Conservation (phyloP, 306 rosid species). For the Carpinus viminea region DNA sequence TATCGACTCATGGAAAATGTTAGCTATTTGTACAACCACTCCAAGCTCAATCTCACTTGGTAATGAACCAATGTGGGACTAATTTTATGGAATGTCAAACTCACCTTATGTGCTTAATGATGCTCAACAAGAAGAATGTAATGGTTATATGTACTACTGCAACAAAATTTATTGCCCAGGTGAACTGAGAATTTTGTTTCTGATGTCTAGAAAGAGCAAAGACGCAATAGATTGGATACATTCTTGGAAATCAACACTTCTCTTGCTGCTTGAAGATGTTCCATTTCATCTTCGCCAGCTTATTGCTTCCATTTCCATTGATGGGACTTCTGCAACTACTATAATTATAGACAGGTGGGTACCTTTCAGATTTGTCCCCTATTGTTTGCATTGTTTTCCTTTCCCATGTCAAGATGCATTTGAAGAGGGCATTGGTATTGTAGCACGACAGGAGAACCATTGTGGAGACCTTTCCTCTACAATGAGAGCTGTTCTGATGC, state of each 20-base stretch:
- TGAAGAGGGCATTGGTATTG: constrained; percentile 38
- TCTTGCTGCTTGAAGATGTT: constrained; percentile 67
- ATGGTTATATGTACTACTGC: constrained; percentile 7
- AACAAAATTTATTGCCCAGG: not conserved
- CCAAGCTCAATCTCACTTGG: no score
- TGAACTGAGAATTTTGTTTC: constrained; percentile 38
- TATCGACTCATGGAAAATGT: no score
- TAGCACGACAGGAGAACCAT: constrained; percentile 76
- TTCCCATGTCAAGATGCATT: constrained; percentile 19
- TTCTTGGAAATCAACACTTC: constrained; percentile 82
- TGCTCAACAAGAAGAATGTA: not conserved
- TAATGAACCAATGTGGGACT: no score
- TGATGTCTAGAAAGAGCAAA: constrained; percentile 74
- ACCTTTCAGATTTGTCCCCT: constrained; percentile 16
- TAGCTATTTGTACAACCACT: no score
- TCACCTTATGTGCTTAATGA: not conserved
- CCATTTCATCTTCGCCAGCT: constrained; percentile 55
- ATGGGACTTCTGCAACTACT: constrained; percentile 96
- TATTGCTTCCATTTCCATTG: constrained; percentile 71
- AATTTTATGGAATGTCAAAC: no score
- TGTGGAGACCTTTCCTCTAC: constrained; percentile 76
- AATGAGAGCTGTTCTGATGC: constrained; percentile 84
- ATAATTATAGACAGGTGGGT: constrained; percentile 74
- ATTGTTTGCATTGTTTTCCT: constrained; percentile 5
- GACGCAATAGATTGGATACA: constrained; percentile 68